Percentiles rank a stretch among this genome's conserved stretches.
Conservation (phyloP, 2,329 filamentous ascomycete genomes). For the Aureobasidium sp. region DNA sequence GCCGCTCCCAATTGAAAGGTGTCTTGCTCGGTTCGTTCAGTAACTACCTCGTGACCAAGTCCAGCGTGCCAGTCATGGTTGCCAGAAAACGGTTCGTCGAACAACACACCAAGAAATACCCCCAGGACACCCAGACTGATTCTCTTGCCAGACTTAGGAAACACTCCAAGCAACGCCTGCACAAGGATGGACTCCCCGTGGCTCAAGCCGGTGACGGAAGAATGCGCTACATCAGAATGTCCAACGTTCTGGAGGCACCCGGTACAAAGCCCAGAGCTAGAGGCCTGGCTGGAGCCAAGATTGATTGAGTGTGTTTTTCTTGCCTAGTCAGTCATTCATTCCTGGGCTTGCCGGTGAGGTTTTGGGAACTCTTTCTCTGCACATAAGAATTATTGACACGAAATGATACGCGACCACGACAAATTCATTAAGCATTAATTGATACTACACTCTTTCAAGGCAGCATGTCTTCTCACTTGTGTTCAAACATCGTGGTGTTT, state of each 20-base stretch:
- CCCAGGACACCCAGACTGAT: conserved; percentile 8
- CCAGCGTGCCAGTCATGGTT: conserved; percentile 95
- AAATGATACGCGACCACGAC: conserved; percentile 8
- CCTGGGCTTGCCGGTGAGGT: background rate
- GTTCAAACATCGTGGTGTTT: background rate
- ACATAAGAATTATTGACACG: background rate
- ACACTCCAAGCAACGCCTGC: conserved; percentile 15
- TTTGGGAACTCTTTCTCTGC: background rate
- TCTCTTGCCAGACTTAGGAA: conserved; percentile 13
- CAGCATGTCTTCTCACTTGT: background rate
- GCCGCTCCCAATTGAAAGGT: conserved; percentile 84
- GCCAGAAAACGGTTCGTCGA: conserved; percentile 54
- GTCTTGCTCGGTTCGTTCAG: conserved; percentile 93
- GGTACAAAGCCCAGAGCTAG: conserved; percentile 12
- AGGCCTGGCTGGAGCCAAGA: conserved; percentile 16
- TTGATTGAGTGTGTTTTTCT: background rate
- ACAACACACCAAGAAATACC: background rate
- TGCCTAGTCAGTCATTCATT: background rate
- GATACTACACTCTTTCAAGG: background rate
- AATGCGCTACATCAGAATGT: conserved; percentile 16
- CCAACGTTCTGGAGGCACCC: conserved; percentile 16
- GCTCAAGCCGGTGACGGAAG: conserved; percentile 15
- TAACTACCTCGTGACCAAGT: conserved; percentile 95
- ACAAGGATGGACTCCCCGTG: conserved; percentile 17
- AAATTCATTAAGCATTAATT: conserved; percentile 7